Evolutionary conservation across 306 rosid genomes (phyloP).

Genomic region (Medicago ruthenica): DNA sequence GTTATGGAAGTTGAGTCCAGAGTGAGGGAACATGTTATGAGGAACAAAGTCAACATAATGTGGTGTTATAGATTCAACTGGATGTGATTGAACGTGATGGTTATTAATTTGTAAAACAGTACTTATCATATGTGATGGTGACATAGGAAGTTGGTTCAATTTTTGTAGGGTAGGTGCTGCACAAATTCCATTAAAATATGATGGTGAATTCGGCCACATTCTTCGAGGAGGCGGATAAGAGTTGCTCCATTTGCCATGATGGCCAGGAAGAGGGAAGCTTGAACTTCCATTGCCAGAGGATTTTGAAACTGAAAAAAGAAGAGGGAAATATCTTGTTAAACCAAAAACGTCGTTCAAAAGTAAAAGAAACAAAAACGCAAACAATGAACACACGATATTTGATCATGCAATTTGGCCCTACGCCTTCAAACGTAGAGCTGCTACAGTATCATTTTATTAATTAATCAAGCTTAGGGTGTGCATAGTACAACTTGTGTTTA

Average conservation of each 20-base stretch:
- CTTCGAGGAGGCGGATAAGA: conserved; percentile 47
- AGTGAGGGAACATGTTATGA: conserved; percentile 53
- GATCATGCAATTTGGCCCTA: neutral
- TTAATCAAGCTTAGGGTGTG: too few relatives aligned
- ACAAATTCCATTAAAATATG: conserved; percentile 54
- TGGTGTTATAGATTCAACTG: conserved; percentile 51
- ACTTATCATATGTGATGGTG: conserved; percentile 57
- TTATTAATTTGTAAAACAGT: conserved; percentile 46
- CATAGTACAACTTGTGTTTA: too few relatives aligned
- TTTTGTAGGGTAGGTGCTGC: conserved; percentile 47
- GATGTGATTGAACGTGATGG: conserved; percentile 60
- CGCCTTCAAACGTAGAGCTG: neutral
- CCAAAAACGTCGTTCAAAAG: neutral
- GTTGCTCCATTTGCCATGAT: conserved; percentile 55
- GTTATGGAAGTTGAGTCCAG: conserved; percentile 43
- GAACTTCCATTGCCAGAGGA: conserved; percentile 50
- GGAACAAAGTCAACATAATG: conserved; percentile 53
- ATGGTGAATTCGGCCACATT: conserved; percentile 60
- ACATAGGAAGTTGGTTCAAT: conserved; percentile 54
- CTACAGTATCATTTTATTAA: too few relatives aligned
- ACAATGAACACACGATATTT: neutral
- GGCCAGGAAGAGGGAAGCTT: conserved; percentile 44
- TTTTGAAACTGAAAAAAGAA: conserved; percentile 44
- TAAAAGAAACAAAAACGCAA: neutral
- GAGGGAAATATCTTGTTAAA: neutral